Conservation (phyloP, 2,329 filamentous ascomycete genomes). For the Xylariales sp. region DNA sequence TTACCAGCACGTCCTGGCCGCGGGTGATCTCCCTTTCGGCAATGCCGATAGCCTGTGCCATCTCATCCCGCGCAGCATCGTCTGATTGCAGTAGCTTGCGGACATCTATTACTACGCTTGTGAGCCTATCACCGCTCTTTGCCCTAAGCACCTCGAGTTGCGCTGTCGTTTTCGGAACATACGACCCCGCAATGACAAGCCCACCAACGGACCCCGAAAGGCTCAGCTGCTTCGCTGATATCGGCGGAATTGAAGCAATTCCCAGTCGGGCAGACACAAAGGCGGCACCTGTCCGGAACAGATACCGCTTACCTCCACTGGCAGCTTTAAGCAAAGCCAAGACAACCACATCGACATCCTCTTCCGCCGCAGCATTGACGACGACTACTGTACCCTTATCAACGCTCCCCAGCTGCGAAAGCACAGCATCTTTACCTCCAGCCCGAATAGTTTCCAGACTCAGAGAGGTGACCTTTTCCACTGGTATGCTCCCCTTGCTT, state of each 20-base stretch:
- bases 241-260: slow-evolving; percentile 45
- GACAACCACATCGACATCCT: slow-evolving; percentile 52
- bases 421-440: slow-evolving; percentile 38
- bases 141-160: slow-evolving; percentile 41
- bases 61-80: slow-evolving; percentile 25
- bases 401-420: slow-evolving; percentile 32
- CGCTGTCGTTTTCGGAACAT: slow-evolving; percentile 55
- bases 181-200: slow-evolving; percentile 51
- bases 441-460: slow-evolving; percentile 42
- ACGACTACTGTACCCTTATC: slow-evolving; percentile 39
- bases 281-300: slow-evolving; percentile 36
- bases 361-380: slow-evolving; percentile 48
- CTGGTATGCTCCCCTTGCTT: slow-evolving; percentile 34
- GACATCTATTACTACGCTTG: slow-evolving; percentile 43
- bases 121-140: slow-evolving; percentile 34
- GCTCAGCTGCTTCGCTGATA: slow-evolving; percentile 39
- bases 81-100: slow-evolving; percentile 38
- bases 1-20: slow-evolving; percentile 51
- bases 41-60: slow-evolving; percentile 23
- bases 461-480: slow-evolving; percentile 37
- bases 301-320: slow-evolving; percentile 26
- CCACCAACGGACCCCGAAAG: slow-evolving; percentile 38
- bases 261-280: slow-evolving; percentile 45
- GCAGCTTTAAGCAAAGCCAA: slow-evolving; percentile 38
- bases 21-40: slow-evolving; percentile 35